Conservation (phyloP, 129 eudicot genomes). For the Pulicaria dysenterica region DNA sequence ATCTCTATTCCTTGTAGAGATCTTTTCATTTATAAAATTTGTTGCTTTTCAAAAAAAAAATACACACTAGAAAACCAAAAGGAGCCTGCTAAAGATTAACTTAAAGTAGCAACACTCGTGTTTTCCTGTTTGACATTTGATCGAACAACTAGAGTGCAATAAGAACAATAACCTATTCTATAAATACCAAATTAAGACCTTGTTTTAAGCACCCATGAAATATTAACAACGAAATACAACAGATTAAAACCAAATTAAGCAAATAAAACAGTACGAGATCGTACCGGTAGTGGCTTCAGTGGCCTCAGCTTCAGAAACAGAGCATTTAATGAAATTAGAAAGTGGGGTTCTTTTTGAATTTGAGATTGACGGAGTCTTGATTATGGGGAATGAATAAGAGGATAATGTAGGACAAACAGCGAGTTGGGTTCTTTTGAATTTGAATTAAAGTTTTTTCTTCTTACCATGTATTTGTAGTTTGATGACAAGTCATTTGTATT, state of each 20-base stretch:
- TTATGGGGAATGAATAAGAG: constrained; percentile 37
- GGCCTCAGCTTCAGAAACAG: constrained; percentile 63
- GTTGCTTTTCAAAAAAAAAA: too few relatives aligned
- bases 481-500: too few relatives aligned
- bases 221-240: neutral
- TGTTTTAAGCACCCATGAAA: neutral
- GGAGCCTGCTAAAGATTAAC: neutral
- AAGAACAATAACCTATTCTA: neutral
- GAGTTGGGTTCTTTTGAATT: constrained; percentile 50
- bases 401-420: constrained; percentile 41
- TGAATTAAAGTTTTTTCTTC: too few relatives aligned
- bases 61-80: constrained; percentile 10
- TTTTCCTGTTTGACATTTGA: constrained; percentile 12
- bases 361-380: constrained; percentile 20
- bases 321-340: constrained; percentile 58
- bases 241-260: neutral
- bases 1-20: too few relatives aligned
- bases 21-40: too few relatives aligned
- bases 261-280: neutral
- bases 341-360: constrained; percentile 45
- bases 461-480: too few relatives aligned
- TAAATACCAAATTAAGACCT: neutral
- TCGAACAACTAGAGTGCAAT: constrained; percentile 23
- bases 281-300: constrained; percentile 56
- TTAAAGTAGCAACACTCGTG: neutral